Base-by-base conservation (phyloP, 2,329 filamentous ascomycete species). In the Ustulina deusta region DNA sequence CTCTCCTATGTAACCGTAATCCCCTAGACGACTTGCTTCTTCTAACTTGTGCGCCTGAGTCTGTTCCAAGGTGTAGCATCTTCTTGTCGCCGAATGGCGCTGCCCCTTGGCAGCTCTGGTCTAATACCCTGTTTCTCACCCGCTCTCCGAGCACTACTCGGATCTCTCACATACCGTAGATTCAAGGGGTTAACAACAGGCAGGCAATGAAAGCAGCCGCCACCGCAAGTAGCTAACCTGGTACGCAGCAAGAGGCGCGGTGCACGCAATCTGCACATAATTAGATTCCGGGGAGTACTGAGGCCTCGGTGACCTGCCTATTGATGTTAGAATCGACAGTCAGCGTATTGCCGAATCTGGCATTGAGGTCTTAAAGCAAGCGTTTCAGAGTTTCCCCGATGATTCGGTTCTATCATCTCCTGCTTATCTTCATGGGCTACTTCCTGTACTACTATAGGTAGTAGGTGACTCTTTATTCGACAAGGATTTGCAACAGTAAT, bases 371-470 rank as follows among this genome's bases (percentile, higher is more conserved):
- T 64, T 64, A 61, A 56, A 65, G 60, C 60, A 71, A 67, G 68
- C 61, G 73, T 75, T 74, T 73, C 71, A 74, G 72, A 66, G 69
- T 69, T 65, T 69, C 56, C 63, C 68, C 69, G 69, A 71, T 60
- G 32, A 44, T 63, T 65, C 46, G 52, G 40, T 29, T 61, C 49
- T 65, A 40, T 36, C 22, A 38, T 63, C 58, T 57, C 63, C 58
- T 61, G 58, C 42, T 44, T 63, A 65, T 70, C 65, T 51, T 69
- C 60, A 70, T 65, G 61, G 57, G 40, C 32, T 63, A 7, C 40
- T 36, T 38, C 49, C 29, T 36, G 25, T 20, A 38, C 38, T 55
- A 52, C n/a, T 59, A 42, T 62, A 38, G 62, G 48, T 62, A 38
- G 62, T 46, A 40, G 48, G 15, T 22, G n/a, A 27, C 7, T 65